Conservation (phyloP, 2,329 filamentous ascomycete genomes). For the Claviceps sp. region DNA sequence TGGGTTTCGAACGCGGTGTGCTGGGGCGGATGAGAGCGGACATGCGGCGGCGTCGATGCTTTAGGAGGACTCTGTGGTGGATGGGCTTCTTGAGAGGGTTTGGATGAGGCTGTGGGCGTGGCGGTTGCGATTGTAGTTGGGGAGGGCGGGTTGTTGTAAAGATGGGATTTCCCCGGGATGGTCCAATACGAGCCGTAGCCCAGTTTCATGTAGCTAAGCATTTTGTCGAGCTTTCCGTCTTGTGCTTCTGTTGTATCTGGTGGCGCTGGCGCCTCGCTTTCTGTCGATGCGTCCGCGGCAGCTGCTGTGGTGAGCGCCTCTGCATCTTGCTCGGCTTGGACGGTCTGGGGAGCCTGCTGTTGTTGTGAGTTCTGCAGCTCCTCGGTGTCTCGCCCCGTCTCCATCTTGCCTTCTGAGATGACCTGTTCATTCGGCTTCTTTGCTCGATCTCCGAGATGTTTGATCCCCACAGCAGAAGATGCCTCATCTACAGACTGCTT, state of each 20-base stretch:
- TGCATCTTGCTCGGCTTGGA: not conserved
- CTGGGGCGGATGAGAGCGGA: slow-evolving; percentile 6
- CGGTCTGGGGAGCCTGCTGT: not conserved
- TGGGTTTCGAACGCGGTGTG: slow-evolving; percentile 16
- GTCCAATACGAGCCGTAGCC: slow-evolving; percentile 57
- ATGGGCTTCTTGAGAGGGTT: not conserved
- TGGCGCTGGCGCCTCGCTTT: not conserved
- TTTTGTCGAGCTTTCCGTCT: slow-evolving; percentile 34
- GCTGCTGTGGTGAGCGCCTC: not conserved
- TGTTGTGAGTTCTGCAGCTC: not conserved
- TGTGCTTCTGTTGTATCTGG: slow-evolving; percentile 10
- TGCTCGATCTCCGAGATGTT: not conserved
- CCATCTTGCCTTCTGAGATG: not conserved
- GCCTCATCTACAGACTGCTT: slow-evolving; percentile 5
- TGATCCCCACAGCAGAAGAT: not conserved
- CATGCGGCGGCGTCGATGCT: not conserved
- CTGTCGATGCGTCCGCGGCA: not conserved
- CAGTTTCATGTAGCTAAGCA: slow-evolving; percentile 52
- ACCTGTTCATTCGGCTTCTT: not conserved
- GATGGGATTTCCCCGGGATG: slow-evolving; percentile 18
- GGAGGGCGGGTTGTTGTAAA: slow-evolving; percentile 7
- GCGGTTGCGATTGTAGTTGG: slow-evolving; percentile 5
- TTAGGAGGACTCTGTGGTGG: not conserved
- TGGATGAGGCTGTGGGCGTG: slow-evolving; percentile 5
- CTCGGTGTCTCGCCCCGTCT: not conserved